Evolutionary conservation across 345 rosid species (phyloP), one percentile per base, ranked within the genome.

Genomic region (Diplotaxis tenuifolia): DNA sequence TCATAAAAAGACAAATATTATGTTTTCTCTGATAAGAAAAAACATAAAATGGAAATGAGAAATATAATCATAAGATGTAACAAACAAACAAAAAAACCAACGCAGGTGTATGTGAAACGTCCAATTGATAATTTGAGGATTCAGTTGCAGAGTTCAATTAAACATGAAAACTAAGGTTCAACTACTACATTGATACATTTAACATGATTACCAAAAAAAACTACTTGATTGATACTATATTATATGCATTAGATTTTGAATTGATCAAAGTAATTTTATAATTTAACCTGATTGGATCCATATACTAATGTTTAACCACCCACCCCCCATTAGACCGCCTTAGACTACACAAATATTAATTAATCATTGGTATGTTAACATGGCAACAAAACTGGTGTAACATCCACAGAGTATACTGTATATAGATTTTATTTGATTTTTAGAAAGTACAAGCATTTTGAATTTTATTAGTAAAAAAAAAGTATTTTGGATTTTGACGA

Each of bases 141-240:
- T 72, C 9, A 47, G 59, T 71, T 65, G 58, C 50, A 2, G 66
- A 42, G 57, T 55, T 40, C 65, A 65, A 56, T 56, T 65, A 65
- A 57, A 45, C 59, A 29, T 57, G 66, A 65, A 73, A 73, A 73
- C 12, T 71, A 56, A 27, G 19, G 49, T 56, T 11, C 38, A 74
- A 45, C 78, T 9, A 47, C 66, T 15, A 20, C 4, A 53, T 62
- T 50, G 29, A n/a, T n/a, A n/a, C n/a, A n/a, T n/a, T n/a, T n/a
- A n/a, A n/a, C n/a, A n/a, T n/a, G n/a, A n/a, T n/a, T n/a, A n/a
- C n/a, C n/a, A n/a, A n/a, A n/a, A n/a, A n/a, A n/a, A 74, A 45
- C 78, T 9, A 47, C 66, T 15, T n/a, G 3, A 53, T 62, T 50
- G 29, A 52, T 53, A 25, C 28, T 25, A 34, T 27, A 36, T 63